Evolutionary conservation across 441 rosid genomes (phyloP).

Genomic region (Geranium incanum): DNA sequence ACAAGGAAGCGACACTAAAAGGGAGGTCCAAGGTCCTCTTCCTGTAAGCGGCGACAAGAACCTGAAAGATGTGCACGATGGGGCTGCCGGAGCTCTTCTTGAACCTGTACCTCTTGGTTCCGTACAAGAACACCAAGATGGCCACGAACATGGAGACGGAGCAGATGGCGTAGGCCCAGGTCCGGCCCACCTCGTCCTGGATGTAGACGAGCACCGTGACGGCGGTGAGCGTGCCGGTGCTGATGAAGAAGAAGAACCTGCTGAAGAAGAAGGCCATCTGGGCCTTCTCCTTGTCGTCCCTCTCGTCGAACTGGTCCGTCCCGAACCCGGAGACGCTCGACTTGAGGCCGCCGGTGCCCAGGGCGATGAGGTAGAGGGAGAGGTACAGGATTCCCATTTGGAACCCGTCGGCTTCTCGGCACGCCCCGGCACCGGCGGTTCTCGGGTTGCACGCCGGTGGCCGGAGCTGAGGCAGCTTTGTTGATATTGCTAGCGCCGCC

Average conservation of each 20-base stretch:
- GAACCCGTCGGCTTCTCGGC: conserved; percentile 45
- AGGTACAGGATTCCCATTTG: conserved; percentile 70
- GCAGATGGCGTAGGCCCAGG: conserved; percentile 83
- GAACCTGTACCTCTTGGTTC: conserved; percentile 56
- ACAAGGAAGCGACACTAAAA: conserved; percentile 36
- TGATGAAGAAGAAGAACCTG: conserved; percentile 75
- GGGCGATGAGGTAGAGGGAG: conserved; percentile 62
- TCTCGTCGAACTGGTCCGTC: conserved; percentile 79
- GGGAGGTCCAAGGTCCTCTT: conserved; percentile 53
- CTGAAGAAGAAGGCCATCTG: conserved; percentile 80
- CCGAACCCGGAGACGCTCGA: conserved; percentile 93
- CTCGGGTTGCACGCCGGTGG: conserved; percentile 49
- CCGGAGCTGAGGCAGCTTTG: conserved; percentile 55
- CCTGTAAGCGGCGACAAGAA: conserved; percentile 44
- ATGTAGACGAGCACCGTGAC: conserved; percentile 85
- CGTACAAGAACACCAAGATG: conserved; percentile 47
- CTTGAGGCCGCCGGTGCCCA: conserved; percentile 89
- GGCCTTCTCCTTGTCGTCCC: conserved; percentile 65
- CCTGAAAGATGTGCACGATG: conserved; percentile 65
- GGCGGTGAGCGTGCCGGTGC: conserved; percentile 67
- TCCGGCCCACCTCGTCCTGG: conserved; percentile 73
- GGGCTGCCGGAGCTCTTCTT: conserved; percentile 81
- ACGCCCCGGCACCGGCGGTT: conserved; percentile 15
- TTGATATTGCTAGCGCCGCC: conserved; percentile 46
- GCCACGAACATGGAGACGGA: conserved; percentile 57